Evolutionary conservation across 257 asterid genomes (phyloP).

Genomic region (Solanum medicagineum): DNA sequence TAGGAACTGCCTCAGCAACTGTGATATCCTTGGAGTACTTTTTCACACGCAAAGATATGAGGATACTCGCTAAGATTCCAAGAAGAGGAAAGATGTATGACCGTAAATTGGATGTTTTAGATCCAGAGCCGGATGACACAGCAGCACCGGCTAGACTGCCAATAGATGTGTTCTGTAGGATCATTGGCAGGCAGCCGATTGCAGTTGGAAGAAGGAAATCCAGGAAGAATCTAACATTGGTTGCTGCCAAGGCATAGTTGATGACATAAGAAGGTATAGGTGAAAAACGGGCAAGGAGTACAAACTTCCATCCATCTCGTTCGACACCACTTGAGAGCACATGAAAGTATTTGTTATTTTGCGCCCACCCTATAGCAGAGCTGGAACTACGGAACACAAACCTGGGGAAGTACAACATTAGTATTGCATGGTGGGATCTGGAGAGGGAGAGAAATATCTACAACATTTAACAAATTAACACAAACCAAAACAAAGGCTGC

Average conservation of each 20-base stretch:
- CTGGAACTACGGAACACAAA: constrained; percentile 46
- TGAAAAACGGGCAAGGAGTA: constrained; percentile 92
- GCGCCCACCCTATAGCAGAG: constrained; percentile 54
- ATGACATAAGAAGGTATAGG: constrained; percentile 90
- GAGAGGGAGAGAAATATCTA: background rate
- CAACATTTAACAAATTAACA: background rate
- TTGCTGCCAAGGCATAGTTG: constrained; percentile 88
- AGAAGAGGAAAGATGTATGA: constrained; percentile 70
- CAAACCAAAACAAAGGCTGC: background rate
- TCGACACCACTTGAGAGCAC: constrained; percentile 71
- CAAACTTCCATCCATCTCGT: constrained; percentile 88
- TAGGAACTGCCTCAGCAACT: constrained; percentile 7
- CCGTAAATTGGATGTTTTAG: constrained; percentile 40
- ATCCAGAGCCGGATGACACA: constrained; percentile 65
- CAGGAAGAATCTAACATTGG: constrained; percentile 48
- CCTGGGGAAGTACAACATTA: constrained; percentile 21
- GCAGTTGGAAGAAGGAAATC: constrained; percentile 90
- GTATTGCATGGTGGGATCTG: background rate
- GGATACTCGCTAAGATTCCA: constrained; percentile 74
- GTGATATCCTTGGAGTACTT: constrained; percentile 51
- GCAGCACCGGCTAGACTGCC: constrained; percentile 97
- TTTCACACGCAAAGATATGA: constrained; percentile 73
- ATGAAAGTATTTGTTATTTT: constrained; percentile 61
- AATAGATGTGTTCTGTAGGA: constrained; percentile 85
- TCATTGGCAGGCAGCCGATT: constrained; percentile 91